Conservation (phyloP, 768 basidiomycete genomes). For the Tylopilus subfusipes region DNA sequence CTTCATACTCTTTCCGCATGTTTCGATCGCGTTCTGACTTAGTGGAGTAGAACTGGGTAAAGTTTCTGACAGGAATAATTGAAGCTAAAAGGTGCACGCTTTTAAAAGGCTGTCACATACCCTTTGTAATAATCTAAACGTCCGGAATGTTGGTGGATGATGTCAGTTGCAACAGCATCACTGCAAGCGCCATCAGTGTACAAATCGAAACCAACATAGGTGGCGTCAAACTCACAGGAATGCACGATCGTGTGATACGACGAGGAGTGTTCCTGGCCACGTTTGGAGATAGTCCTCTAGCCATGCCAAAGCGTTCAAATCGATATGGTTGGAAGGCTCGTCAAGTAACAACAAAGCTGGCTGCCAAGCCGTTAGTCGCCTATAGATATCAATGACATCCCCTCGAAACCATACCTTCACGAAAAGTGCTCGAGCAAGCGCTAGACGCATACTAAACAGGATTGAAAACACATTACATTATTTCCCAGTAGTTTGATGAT, state of each 20-base stretch:
- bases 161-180: conserved; percentile 96
- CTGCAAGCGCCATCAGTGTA: conserved; percentile 33
- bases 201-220: neutral
- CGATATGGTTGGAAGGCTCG: conserved; percentile 97
- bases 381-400: neutral
- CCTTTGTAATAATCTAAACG: conserved; percentile 98
- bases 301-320: conserved; percentile 96
- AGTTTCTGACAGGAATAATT: conserved; percentile 58
- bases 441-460: conserved; percentile 80
- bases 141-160: conserved; percentile 92
- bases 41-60: conserved; percentile 97
- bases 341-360: conserved; percentile 78
- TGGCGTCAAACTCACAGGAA: conserved; percentile 60
- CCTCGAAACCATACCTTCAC: conserved; percentile 61
- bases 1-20: conserved; percentile 90
- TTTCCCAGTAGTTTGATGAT: neutral
- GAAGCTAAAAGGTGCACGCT: conserved; percentile 4
- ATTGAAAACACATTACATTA: neutral
- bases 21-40: conserved; percentile 94
- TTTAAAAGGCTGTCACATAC: conserved; percentile 32
- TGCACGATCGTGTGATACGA: conserved; percentile 97
- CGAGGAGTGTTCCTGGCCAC: conserved; percentile 87
- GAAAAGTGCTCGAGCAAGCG: conserved; percentile 91
- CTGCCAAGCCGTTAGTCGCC: conserved; percentile 32
- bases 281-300: conserved; percentile 96